Percentiles rank a stretch among this genome's conserved stretches.
These are phyloP conservation scores for Psilocybe cubensis DNA, from an alignment of 768 basidiomycete species.

Conservation along the genomic window DNA sequence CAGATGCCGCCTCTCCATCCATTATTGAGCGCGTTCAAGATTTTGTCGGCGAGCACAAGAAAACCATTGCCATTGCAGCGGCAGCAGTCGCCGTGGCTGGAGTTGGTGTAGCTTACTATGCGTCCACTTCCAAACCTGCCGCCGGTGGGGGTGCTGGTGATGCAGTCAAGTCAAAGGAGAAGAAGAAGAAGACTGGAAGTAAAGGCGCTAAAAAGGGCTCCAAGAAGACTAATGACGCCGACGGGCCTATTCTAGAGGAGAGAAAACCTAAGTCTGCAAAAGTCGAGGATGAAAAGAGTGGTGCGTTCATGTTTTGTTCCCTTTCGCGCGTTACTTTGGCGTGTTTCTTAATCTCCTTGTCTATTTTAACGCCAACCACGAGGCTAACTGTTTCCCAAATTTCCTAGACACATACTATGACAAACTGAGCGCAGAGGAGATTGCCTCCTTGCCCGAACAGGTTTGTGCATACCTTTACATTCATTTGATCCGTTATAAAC, in stretches of 20 bases:
- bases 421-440: slow-evolving; percentile 54
- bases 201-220: slow-evolving; percentile 43
- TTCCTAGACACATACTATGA: slow-evolving; percentile 35
- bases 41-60: slow-evolving; percentile 80
- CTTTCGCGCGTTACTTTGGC: background rate
- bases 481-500: background rate
- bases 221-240: slow-evolving; percentile 41
- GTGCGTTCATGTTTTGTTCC: background rate
- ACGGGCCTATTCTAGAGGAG: slow-evolving; percentile 84
- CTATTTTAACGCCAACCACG: background rate
- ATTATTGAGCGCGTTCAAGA: slow-evolving; percentile 66
- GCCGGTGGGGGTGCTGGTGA: slow-evolving; percentile 32
- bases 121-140: slow-evolving; percentile 47
- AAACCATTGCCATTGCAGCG: slow-evolving; percentile 70
- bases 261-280: slow-evolving; percentile 41
- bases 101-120: slow-evolving; percentile 73
- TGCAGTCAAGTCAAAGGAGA: slow-evolving; percentile 45
- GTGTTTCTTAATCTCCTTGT: background rate
- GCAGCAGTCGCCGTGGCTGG: slow-evolving; percentile 74
- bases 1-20: slow-evolving; percentile 21
- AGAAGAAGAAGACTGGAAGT: slow-evolving; percentile 43
- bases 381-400: background rate
- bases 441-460: slow-evolving; percentile 61
- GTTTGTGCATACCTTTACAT: slow-evolving; percentile 36
- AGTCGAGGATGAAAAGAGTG: slow-evolving; percentile 15